Evolutionary conservation across 1,284 basidiomycete genomes (phyloP).

Genomic region (Microstroma glucosiphilum): DNA sequence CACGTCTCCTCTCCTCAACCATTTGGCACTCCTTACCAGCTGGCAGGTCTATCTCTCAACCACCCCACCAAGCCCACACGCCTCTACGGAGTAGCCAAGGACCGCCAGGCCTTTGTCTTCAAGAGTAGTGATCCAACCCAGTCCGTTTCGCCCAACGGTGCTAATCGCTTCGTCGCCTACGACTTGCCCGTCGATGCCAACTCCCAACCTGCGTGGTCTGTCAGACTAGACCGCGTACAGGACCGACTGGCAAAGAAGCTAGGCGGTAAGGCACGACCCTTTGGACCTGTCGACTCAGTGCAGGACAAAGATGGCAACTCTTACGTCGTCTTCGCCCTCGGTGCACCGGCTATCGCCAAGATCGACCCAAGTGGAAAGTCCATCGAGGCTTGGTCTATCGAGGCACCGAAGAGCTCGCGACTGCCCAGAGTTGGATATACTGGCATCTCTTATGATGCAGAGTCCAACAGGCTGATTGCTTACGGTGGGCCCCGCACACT

Average conservation of each 20-base stretch:
- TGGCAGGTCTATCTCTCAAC: conserved; percentile 41
- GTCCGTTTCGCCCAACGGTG: conserved; percentile 19
- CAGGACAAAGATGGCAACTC: conserved; percentile 44
- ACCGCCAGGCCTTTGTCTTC: conserved; percentile 39
- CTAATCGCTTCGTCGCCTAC: conserved; percentile 43
- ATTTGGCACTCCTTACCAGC: conserved; percentile 36
- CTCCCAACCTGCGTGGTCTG: conserved; percentile 31
- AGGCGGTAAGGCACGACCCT: conserved; percentile 30
- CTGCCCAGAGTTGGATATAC: conserved; percentile 43
- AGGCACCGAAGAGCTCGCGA: conserved; percentile 27
- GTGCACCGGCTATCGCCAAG: conserved; percentile 44
- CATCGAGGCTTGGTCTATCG: conserved; percentile 28
- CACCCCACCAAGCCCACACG: conserved; percentile 25
- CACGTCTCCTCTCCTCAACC: conserved; percentile 30
- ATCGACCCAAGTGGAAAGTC: conserved; percentile 31
- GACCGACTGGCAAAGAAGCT: conserved; percentile 21
- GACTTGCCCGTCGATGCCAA: conserved; percentile 29
- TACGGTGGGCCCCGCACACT: conserved; percentile 43
- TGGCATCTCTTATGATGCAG: conserved; percentile 35
- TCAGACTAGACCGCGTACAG: conserved; percentile 35
- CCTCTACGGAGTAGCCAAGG: conserved; percentile 43
- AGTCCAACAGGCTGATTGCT: conserved; percentile 33
- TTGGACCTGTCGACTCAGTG: conserved; percentile 41
- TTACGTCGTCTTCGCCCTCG: conserved; percentile 45
- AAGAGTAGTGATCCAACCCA: conserved; percentile 19